Base-by-base conservation (phyloP, 2,329 filamentous ascomycete species). In the Zymoseptoria brevis region DNA sequence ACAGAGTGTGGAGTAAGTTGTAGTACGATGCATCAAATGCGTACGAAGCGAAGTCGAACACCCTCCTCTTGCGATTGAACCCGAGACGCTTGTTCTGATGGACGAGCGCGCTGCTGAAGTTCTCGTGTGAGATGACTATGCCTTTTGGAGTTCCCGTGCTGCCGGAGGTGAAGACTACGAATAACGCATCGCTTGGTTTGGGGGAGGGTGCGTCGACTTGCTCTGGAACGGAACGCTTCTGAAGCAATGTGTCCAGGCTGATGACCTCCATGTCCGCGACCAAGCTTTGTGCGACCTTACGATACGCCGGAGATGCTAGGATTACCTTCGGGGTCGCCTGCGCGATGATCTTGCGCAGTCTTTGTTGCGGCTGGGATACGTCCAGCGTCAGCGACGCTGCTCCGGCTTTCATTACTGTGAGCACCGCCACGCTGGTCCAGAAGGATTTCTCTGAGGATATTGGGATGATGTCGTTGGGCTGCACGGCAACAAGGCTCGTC, bases 101-200 rank as follows among this genome's bases (percentile, higher is more conserved):
- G 16, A 30, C 48, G n/a, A 53, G 50, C 16, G 55, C 56, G 24
- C 29, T 57, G 16, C 50, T 57, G 45, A 56, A 60, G 21, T 55
- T 62, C 11, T 52, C 41, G 26, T 63, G 62, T 8, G 57, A 55
- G 22, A 63, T 56, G 48, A 52, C 58, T 4, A 55, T 54, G 11
- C 60, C 60, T 54, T 64, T 64, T 1, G 62, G 60, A 8, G 21
- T 52, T 3, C 62, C 62, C 1, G 62, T 64, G 41, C 87, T 92
- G 2, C 90, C 90, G 7, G 58, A 61, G 6, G 60, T 64, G 53
- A 62, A 62, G n/a, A 62, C 53, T 16, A 64, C 35, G 26, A 57
- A 64, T 41, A 62, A 29, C 3, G 30, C 19, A 41, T 62, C 54
- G 21, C 19, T 13, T 2, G 54, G 35, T 4, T 56, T 21, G 4